Evolutionary conservation across 148 eudicot genomes (phyloP).

Genomic region (Camellia japonica): DNA sequence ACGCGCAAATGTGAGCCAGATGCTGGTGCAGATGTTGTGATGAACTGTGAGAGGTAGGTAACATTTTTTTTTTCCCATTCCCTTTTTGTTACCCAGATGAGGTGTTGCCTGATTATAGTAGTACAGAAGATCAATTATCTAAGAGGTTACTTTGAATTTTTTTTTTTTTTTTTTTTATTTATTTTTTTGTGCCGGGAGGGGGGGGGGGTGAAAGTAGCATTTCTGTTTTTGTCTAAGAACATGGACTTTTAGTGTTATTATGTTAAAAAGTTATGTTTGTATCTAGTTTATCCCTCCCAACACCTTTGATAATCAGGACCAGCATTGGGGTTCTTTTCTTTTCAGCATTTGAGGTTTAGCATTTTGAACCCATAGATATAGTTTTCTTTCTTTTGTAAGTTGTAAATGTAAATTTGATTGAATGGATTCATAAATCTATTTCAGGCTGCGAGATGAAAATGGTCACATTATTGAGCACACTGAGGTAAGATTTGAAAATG

Average conservation of each 20-base stretch:
- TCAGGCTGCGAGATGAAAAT: conserved; percentile 71
- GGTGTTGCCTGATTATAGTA: no score
- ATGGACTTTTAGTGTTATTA: no score
- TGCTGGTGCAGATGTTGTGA: conserved; percentile 74
- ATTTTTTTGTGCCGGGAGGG: no score
- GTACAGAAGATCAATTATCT: no score
- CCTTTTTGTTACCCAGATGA: no score
- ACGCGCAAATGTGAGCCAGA: conserved; percentile 86
- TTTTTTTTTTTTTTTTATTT: not conserved
- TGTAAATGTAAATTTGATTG: not conserved
- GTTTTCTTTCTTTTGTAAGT: not conserved
- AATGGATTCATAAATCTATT: conserved; percentile 1
- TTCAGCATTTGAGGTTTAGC: conserved; percentile 1
- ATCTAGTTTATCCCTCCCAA: no score
- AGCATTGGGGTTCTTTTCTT: no score
- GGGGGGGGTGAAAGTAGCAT: conserved; percentile 10
- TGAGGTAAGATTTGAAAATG: conserved; percentile 43
- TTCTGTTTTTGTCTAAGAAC: not conserved
- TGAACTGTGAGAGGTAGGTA: conserved; percentile 77
- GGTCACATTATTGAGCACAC: conserved; percentile 79
- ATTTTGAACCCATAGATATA: not conserved
- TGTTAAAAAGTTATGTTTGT: no score
- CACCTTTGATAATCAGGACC: no score
- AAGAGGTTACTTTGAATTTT: not conserved
- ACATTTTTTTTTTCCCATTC: not conserved